Evolutionary conservation across 768 basidiomycete genomes (phyloP), one percentile per base, ranked within the genome.

Genomic region (Termitomyces sp.): DNA sequence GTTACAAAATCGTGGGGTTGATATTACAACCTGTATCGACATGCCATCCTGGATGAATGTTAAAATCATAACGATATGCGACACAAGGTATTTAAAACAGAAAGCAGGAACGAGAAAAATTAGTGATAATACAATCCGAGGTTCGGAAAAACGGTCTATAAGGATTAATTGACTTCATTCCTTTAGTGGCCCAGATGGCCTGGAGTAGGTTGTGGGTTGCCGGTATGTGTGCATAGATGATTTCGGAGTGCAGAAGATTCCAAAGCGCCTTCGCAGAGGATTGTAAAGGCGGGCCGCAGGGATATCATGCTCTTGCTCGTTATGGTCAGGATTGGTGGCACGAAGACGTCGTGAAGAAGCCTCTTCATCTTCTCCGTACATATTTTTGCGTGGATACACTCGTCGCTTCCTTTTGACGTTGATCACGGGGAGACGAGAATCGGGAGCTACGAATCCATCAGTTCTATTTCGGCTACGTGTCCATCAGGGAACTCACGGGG

Each of bases 181-280:
- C 38, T 60, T 65, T 8, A 61, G 42, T 40, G 62, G 49, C 49
- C 54, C 57, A 17, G 51, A 49, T 51, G 62, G 54, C 25, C 61
- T 51, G 9, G 57, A n/a, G 40, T 59, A 53, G 54, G 61, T 46
- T 52, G 63, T 31, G 11, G 56, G 54, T 12, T 57, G 65, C 37
- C 60, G 58, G 48, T 60, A 61, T 53, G 63, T 63, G 50, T 68
- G 67, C 70, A 74, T 73, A 3, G 76, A 76, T n/a, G 67, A 68
- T 57, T 76, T 76, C 10, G 73, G 68, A 4, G 73, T 78, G 63
- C 73, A 73, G 50, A 77, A 79, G 66, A 79, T 77, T 6, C 77
- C 77, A 67, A 76, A 78, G 15, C 76, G 71, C 15, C 71, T 70
- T 37, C 65, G 68, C 10, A 71, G 38, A 11, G 72, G 72, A 20